Conservation (phyloP, 2,329 filamentous ascomycete species). For the Fusarium lyarnte region DNA sequence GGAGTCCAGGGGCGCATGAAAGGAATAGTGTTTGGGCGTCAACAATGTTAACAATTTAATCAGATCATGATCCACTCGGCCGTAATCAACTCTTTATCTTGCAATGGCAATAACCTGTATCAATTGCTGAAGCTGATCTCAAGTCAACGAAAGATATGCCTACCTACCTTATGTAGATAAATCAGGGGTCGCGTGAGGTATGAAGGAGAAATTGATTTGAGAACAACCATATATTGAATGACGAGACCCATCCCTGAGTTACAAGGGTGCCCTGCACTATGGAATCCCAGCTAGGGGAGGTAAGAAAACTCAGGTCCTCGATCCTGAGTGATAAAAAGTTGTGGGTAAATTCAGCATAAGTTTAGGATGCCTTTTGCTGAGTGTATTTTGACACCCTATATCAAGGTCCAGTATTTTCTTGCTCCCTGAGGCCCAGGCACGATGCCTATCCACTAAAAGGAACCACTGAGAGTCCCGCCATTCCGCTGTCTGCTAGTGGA, state of each 20-base stretch:
- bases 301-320: too few species aligned
- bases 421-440: neutral
- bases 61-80: slow-evolving; percentile 2
- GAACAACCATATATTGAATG: neutral
- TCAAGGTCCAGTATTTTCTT: too few species aligned
- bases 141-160: neutral
- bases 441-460: neutral
- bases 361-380: too few species aligned
- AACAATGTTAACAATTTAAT: slow-evolving; percentile 11
- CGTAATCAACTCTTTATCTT: neutral
- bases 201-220: slow-evolving; percentile 26
- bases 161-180: neutral
- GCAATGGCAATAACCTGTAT: neutral
- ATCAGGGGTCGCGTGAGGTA: slow-evolving; percentile 32
- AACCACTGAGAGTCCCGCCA: slow-evolving; percentile 21
- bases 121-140: neutral
- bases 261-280: slow-evolving; percentile 6
- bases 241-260: slow-evolving; percentile 1
- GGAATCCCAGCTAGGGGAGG: too few species aligned
- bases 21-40: slow-evolving; percentile 21
- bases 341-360: too few species aligned
- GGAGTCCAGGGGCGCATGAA: slow-evolving; percentile 10
- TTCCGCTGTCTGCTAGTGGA: slow-evolving; percentile 24
- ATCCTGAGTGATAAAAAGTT: too few species aligned
- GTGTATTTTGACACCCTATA: too few species aligned